Conservation (phyloP, 306 rosid species). For the Calophaca sinica region DNA sequence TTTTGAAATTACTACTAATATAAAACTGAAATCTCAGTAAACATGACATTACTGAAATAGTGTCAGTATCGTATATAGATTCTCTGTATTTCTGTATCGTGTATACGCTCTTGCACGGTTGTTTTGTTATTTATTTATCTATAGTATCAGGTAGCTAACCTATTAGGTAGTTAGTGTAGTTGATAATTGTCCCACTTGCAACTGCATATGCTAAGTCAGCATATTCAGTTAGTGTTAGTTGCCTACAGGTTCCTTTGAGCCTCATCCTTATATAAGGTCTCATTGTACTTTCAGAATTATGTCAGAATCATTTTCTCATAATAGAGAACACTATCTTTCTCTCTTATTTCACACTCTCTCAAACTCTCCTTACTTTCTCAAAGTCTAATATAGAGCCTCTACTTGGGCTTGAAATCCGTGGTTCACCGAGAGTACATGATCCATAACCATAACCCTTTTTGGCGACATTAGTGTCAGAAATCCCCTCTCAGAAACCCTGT, state of each 20-base stretch:
- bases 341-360: neutral
- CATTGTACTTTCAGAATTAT: neutral
- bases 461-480: too few relatives aligned
- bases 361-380: too few relatives aligned
- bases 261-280: neutral
- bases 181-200: neutral
- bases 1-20: neutral
- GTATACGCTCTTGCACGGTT: neutral
- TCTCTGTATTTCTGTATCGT: neutral
- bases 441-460: too few relatives aligned
- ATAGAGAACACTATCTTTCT: neutral
- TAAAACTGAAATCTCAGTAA: slow-evolving; percentile 4
- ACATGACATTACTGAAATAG: neutral
- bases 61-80: neutral
- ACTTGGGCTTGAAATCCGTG: too few relatives aligned
- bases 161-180: neutral
- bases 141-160: neutral
- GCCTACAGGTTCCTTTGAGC: neutral
- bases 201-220: neutral
- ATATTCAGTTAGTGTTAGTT: slow-evolving; percentile 4
- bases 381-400: too few relatives aligned
- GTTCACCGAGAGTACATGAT: too few relatives aligned
- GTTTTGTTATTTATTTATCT: neutral
- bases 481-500: too few relatives aligned
- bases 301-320: slow-evolving; percentile 9